Conservation (phyloP, 2,329 filamentous ascomycete species). For the Mollisiaceae sp. region DNA sequence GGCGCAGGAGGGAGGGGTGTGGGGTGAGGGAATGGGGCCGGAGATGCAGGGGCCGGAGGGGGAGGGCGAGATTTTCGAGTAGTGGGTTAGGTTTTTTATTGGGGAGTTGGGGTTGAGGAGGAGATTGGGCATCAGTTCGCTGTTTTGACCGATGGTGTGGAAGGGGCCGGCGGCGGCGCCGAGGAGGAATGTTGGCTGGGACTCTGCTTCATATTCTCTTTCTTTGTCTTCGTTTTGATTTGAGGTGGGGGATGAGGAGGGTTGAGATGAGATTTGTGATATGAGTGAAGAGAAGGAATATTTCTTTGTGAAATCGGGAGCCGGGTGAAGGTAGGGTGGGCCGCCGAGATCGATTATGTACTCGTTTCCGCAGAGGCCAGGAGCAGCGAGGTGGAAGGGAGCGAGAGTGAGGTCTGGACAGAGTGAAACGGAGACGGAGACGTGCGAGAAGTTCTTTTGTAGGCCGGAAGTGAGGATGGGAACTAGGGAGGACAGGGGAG, state of each 20-base stretch:
- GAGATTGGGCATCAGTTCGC: constrained; percentile 49
- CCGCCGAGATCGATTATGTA: constrained; percentile 52
- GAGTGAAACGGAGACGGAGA: constrained; percentile 35
- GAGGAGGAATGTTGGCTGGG: constrained; percentile 23
- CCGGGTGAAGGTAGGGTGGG: constrained; percentile 48
- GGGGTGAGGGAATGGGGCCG: neutral
- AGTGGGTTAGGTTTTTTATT: constrained; percentile 40
- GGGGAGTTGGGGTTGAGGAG: constrained; percentile 38
- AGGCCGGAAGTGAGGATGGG: neutral
- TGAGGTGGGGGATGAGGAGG: no score
- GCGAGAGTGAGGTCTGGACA: constrained; percentile 47
- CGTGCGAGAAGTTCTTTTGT: neutral
- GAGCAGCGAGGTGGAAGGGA: constrained; percentile 47
- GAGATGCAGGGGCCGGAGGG: neutral
- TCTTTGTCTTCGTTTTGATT: neutral
- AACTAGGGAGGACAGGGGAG: neutral
- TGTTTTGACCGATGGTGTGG: constrained; percentile 48
- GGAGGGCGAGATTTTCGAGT: constrained; percentile 30
- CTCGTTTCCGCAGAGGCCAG: constrained; percentile 48
- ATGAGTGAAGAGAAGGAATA: no score
- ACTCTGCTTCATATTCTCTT: neutral
- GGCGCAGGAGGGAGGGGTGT: constrained; percentile 40
- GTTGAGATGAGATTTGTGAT: no score
- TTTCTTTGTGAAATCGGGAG: constrained; percentile 43
- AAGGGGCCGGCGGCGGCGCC: constrained; percentile 52